phyloP scores from a whole-genome alignment of 78 protist species.

The Tieghemostelium lacteum region DNA sequence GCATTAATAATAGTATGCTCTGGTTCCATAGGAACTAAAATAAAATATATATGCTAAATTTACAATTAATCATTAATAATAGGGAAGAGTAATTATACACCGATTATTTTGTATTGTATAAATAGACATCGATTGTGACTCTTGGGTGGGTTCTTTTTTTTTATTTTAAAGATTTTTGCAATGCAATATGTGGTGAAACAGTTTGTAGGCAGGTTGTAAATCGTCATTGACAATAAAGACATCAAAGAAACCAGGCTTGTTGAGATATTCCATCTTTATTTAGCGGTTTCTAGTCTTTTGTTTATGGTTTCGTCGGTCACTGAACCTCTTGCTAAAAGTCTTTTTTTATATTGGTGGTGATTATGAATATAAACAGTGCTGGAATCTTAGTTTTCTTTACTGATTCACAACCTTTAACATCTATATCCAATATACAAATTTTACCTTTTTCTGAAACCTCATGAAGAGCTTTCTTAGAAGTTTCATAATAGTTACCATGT shows the following conservation, averaged over 20 bases:
- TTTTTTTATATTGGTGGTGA: slow-evolving; percentile 87
- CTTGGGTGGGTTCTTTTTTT: no score
- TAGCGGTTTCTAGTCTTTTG: slow-evolving; percentile 84
- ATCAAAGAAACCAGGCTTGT: slow-evolving; percentile 79
- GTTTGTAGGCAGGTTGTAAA: slow-evolving; percentile 84
- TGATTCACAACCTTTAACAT: slow-evolving; percentile 92
- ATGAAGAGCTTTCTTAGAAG: slow-evolving; percentile 77
- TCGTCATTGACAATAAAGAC: slow-evolving; percentile 83
- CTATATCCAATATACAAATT: slow-evolving; percentile 92
- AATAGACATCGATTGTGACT: no score
- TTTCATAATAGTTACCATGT: slow-evolving; percentile 84
- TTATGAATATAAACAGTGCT: slow-evolving; percentile 79
- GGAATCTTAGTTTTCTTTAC: slow-evolving; percentile 74
- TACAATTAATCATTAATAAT: no score
- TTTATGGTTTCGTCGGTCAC: slow-evolving; percentile 90
- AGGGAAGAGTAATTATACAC: no score
- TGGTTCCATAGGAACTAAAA: no score
- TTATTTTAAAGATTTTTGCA: slow-evolving; percentile 9
- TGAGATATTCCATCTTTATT: slow-evolving; percentile 82
- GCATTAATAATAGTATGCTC: no score
- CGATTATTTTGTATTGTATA: no score
- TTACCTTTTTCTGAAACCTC: slow-evolving; percentile 53
- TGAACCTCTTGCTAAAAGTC: slow-evolving; percentile 85
- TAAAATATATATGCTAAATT: no score
- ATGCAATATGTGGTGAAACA: slow-evolving; percentile 42